Base-by-base conservation (phyloP, 2,329 filamentous ascomycete genomes). In the Pseudocercospora fuligena region DNA sequence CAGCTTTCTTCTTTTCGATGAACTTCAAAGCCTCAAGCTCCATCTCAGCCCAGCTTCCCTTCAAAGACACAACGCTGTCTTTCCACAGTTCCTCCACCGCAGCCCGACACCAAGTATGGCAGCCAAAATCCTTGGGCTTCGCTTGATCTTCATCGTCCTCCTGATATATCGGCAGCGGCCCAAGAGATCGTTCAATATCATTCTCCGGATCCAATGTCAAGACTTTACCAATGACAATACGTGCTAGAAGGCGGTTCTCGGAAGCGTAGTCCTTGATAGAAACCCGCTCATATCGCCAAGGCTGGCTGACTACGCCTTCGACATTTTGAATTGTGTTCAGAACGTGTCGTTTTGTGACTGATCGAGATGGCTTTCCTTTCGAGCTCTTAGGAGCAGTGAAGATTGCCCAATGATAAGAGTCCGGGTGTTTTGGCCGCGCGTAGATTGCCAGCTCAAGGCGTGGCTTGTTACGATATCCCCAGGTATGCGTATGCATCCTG, bases 361-460 rank as follows among this genome's bases (percentile, higher is more conserved):
- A 23, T 19, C 31, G 56, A 19, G 65, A 61, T 1, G 64, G 53
- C 31, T 49, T n/a, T 7, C 56, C 68, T 49, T 62, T 14, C 36
- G 33, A 46, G 27, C 36, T 58, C 61, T 73, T 73, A 5, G 69
- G 65, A n/a, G 68, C 65, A 49, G 73, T 64, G 53, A 73, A 71
- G 12, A 74, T 64, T 1, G 73, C 71, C 63, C 70, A 74, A 58
- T 73, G 69, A 51, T 70, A 72, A 11, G 66, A 62, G 5, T 53
- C 67, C 3, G 69, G 70, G 58, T 73, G 67, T 43, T 73, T 74
- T 2, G 70, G 66, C 2, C 72, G 71, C 16, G 70, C 65, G 64
- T 74, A 74, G 33, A 74, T 62, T 21, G 69, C 69, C 14, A 73
- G 69, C 36, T 73, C 66, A 27, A 73, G 66, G 21, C 72, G 71